Conservation (phyloP, 441 rosid species). For the Geranium incanum region DNA sequence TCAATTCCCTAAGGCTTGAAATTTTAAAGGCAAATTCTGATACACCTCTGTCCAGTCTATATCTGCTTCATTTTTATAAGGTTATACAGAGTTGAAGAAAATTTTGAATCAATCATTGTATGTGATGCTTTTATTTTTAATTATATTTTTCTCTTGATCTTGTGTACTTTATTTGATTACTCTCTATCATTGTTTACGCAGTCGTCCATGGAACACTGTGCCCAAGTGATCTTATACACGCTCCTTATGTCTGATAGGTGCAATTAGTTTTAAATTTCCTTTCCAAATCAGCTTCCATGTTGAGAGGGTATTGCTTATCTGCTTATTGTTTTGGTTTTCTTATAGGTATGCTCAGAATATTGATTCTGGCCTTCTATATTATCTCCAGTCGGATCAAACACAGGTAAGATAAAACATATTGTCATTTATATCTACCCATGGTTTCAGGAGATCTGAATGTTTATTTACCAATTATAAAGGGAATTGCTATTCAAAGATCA, state of each 20-base stretch:
- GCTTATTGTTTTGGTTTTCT: constrained; percentile 18
- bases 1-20: background rate
- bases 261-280: constrained; percentile 15
- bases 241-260: constrained; percentile 99
- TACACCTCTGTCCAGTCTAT: background rate
- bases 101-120: background rate
- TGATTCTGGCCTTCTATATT: constrained; percentile 82
- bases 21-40: constrained; percentile 5
- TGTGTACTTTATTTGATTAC: constrained; percentile 5
- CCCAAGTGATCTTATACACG: constrained; percentile 94
- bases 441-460: constrained; percentile 26
- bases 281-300: background rate
- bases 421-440: constrained; percentile 22
- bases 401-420: constrained; percentile 39
- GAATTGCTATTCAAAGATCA: constrained; percentile 68
- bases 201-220: constrained; percentile 87
- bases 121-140: background rate
- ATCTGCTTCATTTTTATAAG: background rate
- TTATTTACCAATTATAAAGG: constrained; percentile 40
- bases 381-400: constrained; percentile 83
- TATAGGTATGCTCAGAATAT: constrained; percentile 66
- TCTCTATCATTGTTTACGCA: constrained; percentile 32
- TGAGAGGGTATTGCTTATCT: constrained; percentile 18
- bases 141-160: background rate
- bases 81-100: background rate